Evolutionary conservation across 1,284 basidiomycete genomes (phyloP), one percentile per base, ranked within the genome.

Genomic region (Peniophora sp.): DNA sequence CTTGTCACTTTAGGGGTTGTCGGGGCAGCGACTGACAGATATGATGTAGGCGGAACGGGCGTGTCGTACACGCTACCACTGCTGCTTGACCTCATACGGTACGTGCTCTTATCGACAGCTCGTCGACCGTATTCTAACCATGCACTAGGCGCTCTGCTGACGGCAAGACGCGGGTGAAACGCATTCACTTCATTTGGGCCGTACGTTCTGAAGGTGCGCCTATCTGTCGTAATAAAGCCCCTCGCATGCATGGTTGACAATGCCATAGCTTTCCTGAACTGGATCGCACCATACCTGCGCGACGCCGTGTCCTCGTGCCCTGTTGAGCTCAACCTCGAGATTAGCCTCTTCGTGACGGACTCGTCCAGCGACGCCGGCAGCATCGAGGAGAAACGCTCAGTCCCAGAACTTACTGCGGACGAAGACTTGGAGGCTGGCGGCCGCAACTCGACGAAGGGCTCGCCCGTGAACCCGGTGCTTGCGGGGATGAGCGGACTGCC

Each of bases 31-130:
- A 32, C 49, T 22, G 9, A 32, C 49, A 24, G 50, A n/a, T 23
- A 19, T 25, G 25, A 20, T 55, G 12, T 52, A 74, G 76, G 77
- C 51, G 76, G 77, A 1, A 74, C 75, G 19, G 77, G 77, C 2
- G 65, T 79, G 2, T 69, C 77, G 3, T 79, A 72, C 57, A 76
- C 72, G 10, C 61, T 79, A 3, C 71, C 78, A 12, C 61, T 74
- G 3, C 61, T 79, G 22, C 57, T 75, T 22, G 69, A 73, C 49
- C 54, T 73, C 1, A 62, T 79, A 12, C 59, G 60, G 74, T 75
- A 50, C 41, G 65, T 56, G 20, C 1, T 24, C 32, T 41, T 19
- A 2, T 38, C 27, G 14, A 32, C 27, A 32, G 27, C 6, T 32
- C 27, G 5, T 32, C 27, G 27, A 32, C 27, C 12, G n/a, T 32